phyloP scores from a whole-genome alignment of 169 alveolate species.

The Toxoplasma gondii region DNA sequence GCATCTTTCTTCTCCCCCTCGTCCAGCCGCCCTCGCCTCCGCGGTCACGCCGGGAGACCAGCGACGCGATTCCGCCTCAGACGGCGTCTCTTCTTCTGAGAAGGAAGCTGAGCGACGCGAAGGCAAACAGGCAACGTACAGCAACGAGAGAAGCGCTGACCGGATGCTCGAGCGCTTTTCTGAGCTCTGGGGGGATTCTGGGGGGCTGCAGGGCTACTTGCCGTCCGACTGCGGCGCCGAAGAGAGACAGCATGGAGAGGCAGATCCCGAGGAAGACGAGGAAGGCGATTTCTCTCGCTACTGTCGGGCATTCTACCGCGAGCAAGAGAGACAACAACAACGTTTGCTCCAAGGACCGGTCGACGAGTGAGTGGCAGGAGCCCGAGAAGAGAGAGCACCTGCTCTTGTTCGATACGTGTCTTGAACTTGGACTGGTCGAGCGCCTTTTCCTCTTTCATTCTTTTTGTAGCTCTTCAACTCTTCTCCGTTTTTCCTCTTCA shows the following conservation, averaged over 20 bases:
- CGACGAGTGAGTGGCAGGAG: neutral
- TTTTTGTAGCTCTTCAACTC: neutral
- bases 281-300: conserved; percentile 13
- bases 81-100: too few species aligned
- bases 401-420: too few species aligned
- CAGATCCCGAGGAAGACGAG: neutral
- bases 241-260: neutral
- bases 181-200: neutral
- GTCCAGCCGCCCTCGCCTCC: too few species aligned
- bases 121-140: too few species aligned
- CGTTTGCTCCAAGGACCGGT: neutral
- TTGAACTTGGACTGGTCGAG: too few species aligned
- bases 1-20: too few species aligned
- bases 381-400: neutral
- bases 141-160: neutral
- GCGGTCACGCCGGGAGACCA: too few species aligned
- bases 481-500: neutral
- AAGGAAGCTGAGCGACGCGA: too few species aligned
- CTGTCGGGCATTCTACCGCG: neutral
- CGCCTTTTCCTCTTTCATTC: too few species aligned
- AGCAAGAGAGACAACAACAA: conserved; percentile 10
- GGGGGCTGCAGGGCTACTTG: neutral
- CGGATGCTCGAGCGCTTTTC: neutral
- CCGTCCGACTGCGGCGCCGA: neutral
- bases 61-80: too few species aligned